Conservation (phyloP, 768 basidiomycete genomes). For the Lactifluus piperatus region DNA sequence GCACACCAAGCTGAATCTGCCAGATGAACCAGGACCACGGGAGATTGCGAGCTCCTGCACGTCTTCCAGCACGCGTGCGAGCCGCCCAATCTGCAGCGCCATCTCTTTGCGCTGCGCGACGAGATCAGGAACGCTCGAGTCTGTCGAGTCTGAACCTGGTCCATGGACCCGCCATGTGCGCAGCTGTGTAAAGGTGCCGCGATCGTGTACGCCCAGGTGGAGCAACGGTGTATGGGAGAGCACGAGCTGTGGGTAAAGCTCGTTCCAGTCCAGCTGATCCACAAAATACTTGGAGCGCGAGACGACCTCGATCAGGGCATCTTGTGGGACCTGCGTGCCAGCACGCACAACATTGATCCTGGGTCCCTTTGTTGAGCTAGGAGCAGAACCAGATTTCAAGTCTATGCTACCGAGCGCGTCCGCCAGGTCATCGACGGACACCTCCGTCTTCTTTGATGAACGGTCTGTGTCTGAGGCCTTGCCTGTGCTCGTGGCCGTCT, state of each 20-base stretch:
- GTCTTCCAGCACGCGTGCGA: slow-evolving; percentile 9
- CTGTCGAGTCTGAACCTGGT: not conserved
- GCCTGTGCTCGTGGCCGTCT: not conserved
- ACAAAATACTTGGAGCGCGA: slow-evolving; percentile 24
- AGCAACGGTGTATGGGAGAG: slow-evolving; percentile 59
- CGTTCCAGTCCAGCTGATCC: slow-evolving; percentile 43
- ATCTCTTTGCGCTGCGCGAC: not conserved
- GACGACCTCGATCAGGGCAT: slow-evolving; percentile 27
- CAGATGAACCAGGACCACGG: slow-evolving; percentile 5
- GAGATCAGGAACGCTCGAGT: not conserved
- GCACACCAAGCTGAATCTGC: slow-evolving; percentile 8
- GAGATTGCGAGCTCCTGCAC: slow-evolving; percentile 10
- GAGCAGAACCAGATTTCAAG: not conserved
- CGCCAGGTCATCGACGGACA: slow-evolving; percentile 19
- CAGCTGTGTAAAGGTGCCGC: slow-evolving; percentile 44
- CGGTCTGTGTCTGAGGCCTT: not conserved
- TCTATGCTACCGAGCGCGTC: slow-evolving; percentile 19
- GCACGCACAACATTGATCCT: slow-evolving; percentile 8
- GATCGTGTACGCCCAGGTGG: slow-evolving; percentile 48
- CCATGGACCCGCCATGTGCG: slow-evolving; percentile 33
- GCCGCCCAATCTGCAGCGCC: slow-evolving; percentile 2
- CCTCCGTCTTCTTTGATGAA: not conserved
- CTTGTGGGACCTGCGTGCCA: slow-evolving; percentile 15
- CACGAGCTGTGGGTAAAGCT: slow-evolving; percentile 56
- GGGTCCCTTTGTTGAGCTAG: not conserved